Evolutionary conservation across 2,329 filamentous ascomycete species (phyloP), one percentile per base, ranked within the genome.

Genomic region (Aspergillus sojae): DNA sequence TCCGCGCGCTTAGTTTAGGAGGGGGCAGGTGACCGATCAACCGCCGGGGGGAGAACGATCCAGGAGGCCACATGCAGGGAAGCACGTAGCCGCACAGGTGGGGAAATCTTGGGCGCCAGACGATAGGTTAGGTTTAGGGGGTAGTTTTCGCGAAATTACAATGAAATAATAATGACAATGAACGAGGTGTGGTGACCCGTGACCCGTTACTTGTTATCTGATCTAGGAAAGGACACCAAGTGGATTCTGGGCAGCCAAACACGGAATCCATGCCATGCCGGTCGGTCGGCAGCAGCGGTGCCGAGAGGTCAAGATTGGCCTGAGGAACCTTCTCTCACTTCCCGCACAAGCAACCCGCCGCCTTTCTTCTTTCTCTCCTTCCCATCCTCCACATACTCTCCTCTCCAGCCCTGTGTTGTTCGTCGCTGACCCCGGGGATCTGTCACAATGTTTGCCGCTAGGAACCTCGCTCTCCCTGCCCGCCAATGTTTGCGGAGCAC

Each of bases 401-500:
- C 64, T 65, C 54, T 50, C 60, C 59, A 59, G 55, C 59, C 60
- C 53, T 58, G 48, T 62, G 62, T 39, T 63, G 48, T 52, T 65
- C 56, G 62, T 61, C 48, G 65, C 60, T 66, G 62, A 63, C 45
- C 58, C 64, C 70, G 70, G 72, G 66, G 72, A 63, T 64, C 50
- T 69, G 53, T 73, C 85, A 91, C 78, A 77, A 97, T 97, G 93
- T 85, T 96, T 82, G 89, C 91, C 82, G 84, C 91, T 79, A 90
- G 93, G 83, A 88, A 89, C 74, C 87, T 94, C 80, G 88, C 89
- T 80, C 87, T 87, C 75, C 90, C 92, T 76, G 87, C 88, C 80
- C 88, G 91, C 80, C 92, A 96, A 84, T 92, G 88, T 86, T 83
- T 94, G 80, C 89, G 90, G 80, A 86, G 87, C 75, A 85, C 88